A percentile compares a stretch with the other conserved stretches of the same genome.
Evolutionary conservation across 2,329 filamentous ascomycete genomes (phyloP).

Genomic region (Plectosphaerella cucumerina): DNA sequence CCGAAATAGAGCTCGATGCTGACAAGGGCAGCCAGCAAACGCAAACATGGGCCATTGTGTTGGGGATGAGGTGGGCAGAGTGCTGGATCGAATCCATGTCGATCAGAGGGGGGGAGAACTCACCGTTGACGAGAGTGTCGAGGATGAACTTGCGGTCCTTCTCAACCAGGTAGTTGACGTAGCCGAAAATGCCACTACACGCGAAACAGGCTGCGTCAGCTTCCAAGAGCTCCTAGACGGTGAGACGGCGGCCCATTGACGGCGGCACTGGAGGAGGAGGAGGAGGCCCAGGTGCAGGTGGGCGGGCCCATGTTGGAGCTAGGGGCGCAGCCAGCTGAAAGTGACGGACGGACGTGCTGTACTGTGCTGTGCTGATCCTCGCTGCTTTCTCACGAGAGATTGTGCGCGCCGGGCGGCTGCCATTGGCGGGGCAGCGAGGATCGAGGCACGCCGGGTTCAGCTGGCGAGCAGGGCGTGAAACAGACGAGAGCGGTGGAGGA

Average conservation of each 20-base stretch:
- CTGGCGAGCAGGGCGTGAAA: not conserved
- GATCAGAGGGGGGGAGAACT: constrained; percentile 28
- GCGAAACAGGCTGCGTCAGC: constrained; percentile 3
- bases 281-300: too few species aligned
- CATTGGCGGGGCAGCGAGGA: not conserved
- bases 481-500: too few species aligned
- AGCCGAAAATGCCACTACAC: constrained; percentile 87
- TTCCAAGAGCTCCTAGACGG: not conserved
- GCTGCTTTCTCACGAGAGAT: too few species aligned
- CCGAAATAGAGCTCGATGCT: too few species aligned
- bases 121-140: constrained; percentile 93
- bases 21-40: too few species aligned
- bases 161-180: constrained; percentile 99
- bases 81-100: constrained; percentile 3
- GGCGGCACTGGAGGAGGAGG: too few species aligned
- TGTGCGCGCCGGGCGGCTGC: not conserved
- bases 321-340: too few species aligned
- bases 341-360: too few species aligned
- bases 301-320: too few species aligned
- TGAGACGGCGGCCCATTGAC: too few species aligned
- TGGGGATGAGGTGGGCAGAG: constrained; percentile 4
- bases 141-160: constrained; percentile 97
- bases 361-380: too few species aligned
- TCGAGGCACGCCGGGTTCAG: not conserved
- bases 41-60: constrained; percentile 5